Base-by-base conservation (phyloP, 73 alveolate genomes). In the Symbiodinium pilosum region DNA sequence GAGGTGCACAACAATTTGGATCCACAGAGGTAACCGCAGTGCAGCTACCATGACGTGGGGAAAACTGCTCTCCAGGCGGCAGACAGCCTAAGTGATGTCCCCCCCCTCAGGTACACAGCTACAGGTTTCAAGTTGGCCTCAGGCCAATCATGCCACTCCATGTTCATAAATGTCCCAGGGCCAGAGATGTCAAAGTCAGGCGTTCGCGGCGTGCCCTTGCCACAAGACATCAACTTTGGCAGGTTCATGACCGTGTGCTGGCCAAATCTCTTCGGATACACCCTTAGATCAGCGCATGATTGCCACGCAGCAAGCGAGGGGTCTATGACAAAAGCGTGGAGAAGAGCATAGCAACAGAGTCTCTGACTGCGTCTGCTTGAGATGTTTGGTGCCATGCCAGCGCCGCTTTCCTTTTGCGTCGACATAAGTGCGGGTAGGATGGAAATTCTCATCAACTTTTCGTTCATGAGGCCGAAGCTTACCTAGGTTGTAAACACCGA, bases 351-450 rank as follows among this genome's bases (percentile, higher is more conserved):
- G 42, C 1, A 18, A 36, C 20, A 54, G 43, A 86, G 94, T 34
- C 52, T 28, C 51, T 20, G 68, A 38, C 94, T 87, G 94, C 26
- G 94, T 87, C 69, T 38, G 56, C 85, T 87, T 87, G 34, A 87
- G 51, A 2, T 51, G 38, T 1, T n/a, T 6, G 43, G 43, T 30
- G 20, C 94, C 94, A 18, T 52, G 36, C 59, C 42, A 87, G 0
- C 94, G 39, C 3, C 0, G 2, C 12, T 43, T 54, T 20, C 94
- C 94, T 20, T 30, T 0, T 4, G 64, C 24, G 43, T 87, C 94
- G 12, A 36, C 68, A 20, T 56, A 87, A 2, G 69, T 54, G 4
- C 20, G 34, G 6, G 83, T 34, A 6, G 94, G 44, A 36, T 47
- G n/a, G 42, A 43, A 52, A 11, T 8, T 16, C 24, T 8, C 24